Evolutionary conservation across 1,139 yeast genomes (phyloP).

Genomic region (Sugiyamaella pinicola): DNA sequence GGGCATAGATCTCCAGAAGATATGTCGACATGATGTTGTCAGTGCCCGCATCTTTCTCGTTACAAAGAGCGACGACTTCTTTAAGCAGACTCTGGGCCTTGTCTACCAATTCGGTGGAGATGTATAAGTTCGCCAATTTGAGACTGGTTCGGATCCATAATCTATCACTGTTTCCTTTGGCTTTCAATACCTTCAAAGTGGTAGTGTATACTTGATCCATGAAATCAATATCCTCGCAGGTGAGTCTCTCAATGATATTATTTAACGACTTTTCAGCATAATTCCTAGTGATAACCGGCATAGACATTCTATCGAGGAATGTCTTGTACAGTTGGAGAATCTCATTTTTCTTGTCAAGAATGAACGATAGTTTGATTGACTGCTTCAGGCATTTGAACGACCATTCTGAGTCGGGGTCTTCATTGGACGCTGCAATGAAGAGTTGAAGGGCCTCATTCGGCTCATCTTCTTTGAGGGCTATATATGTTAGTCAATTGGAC

Average conservation of each 20-base stretch:
- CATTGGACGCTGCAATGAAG: conserved; percentile 46
- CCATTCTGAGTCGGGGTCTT: conserved; percentile 34
- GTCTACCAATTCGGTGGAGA: conserved; percentile 47
- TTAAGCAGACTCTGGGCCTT: conserved; percentile 49
- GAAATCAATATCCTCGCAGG: conserved; percentile 31
- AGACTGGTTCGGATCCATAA: conserved; percentile 59
- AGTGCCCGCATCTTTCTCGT: conserved; percentile 19
- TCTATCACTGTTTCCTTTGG: conserved; percentile 48
- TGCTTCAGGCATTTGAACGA: conserved; percentile 69
- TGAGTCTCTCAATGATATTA: conserved; percentile 50
- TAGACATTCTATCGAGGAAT: conserved; percentile 36
- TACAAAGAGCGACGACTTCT: conserved; percentile 47
- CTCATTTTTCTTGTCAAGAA: conserved; percentile 41
- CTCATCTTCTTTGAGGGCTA: conserved; percentile 61
- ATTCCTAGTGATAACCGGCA: conserved; percentile 28
- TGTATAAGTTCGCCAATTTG: conserved; percentile 52
- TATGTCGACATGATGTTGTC: conserved; percentile 37
- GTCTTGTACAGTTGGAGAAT: conserved; percentile 42
- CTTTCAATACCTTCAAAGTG: conserved; percentile 37
- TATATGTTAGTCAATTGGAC: conserved; percentile 5
- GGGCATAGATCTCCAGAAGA: conserved; percentile 64
- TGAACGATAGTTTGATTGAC: conserved; percentile 56
- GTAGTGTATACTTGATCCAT: conserved; percentile 38
- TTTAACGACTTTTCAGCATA: conserved; percentile 67
- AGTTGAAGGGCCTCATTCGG: conserved; percentile 50